phyloP scores from a whole-genome alignment of 768 basidiomycete genomes.

The Naganishia onofrii region DNA sequence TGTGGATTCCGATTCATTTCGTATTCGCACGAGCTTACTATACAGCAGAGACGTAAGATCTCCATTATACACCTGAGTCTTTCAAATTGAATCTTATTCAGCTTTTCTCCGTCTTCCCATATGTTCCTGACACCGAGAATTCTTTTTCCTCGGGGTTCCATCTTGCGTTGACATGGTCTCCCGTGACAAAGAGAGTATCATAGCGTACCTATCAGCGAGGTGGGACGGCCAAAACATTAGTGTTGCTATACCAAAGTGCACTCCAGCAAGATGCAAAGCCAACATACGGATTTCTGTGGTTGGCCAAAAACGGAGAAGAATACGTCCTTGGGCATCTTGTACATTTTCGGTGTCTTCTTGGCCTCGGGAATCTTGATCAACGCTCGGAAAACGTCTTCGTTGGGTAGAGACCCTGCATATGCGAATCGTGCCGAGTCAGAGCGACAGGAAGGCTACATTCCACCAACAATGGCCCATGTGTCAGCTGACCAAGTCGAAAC shows the following conservation, averaged over 20 bases:
- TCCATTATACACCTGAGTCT: too few species aligned
- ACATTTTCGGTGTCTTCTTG: constrained; percentile 6
- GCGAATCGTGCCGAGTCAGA: not conserved
- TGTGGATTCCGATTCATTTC: too few species aligned
- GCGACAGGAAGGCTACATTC: constrained; percentile 4
- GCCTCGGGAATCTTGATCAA: not conserved
- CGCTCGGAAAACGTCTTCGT: constrained; percentile 3
- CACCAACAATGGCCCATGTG: not conserved
- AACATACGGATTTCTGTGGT: constrained; percentile 2
- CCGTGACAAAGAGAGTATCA: not conserved
- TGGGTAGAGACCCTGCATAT: not conserved
- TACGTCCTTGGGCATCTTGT: constrained; percentile 3
- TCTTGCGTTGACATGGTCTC: constrained; percentile 5
- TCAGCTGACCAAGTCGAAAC: too few species aligned
- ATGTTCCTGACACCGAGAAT: not conserved
- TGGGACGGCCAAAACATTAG: not conserved
- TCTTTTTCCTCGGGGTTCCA: constrained; percentile 5
- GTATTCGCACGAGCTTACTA: too few species aligned
- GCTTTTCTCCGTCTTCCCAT: not conserved
- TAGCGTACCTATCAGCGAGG: not conserved
- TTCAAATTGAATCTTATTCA: too few species aligned
- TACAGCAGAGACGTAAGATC: too few species aligned
- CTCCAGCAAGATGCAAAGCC: not conserved
- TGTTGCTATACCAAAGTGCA: too few species aligned
- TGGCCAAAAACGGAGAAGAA: constrained; percentile 1